Evolutionary conservation across 2,329 filamentous ascomycete species (phyloP), one percentile per base, ranked within the genome.

Genomic region (Sclerotinia spermophila): DNA sequence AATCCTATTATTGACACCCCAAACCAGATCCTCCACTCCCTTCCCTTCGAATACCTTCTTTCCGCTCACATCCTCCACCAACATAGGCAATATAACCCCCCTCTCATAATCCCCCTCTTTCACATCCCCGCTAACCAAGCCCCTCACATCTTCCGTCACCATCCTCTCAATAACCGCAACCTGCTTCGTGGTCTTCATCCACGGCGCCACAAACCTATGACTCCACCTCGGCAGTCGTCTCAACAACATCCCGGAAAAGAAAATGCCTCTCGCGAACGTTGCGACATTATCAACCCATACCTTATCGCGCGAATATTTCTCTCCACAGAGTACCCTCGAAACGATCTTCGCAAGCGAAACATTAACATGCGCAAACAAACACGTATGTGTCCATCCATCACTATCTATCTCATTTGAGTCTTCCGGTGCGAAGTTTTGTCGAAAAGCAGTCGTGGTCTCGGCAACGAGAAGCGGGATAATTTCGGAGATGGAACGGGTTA

Each of bases 231-330:
- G 51, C 15, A 68, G 45, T 17, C 40, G 45, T 24, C 66, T 44
- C 21, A 68, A 10, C 19, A 68, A 13, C 27, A 68, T 35, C 11
- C 66, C 66, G 8, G 53, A 58, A 10, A 68, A 68, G 24, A 68
- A 68, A 10, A 68, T 35, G 2, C 55, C 66, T 27, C 66, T 27
- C 8, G 66, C 66, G 45, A 68, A 68, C 42, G 51, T 59, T 10
- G 66, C 66, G 1, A 68, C 40, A 21, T 42, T 68, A 21, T 68
- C 15, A 11, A 68, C 51, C 51, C 51, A 68, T 24, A 24, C 40
- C 30, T 3, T 13, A 45, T 68, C 53, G 10, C 33, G 7, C 27
- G 66, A 44, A 13, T 68, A 68, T 60, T 60, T 60, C 27, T 68
- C 66, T 1, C 66, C 66, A 35, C 51, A 59, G 27, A 60, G 8